Conservation (phyloP, 805 yeast species). For the Tetrapisispora fleetii region DNA sequence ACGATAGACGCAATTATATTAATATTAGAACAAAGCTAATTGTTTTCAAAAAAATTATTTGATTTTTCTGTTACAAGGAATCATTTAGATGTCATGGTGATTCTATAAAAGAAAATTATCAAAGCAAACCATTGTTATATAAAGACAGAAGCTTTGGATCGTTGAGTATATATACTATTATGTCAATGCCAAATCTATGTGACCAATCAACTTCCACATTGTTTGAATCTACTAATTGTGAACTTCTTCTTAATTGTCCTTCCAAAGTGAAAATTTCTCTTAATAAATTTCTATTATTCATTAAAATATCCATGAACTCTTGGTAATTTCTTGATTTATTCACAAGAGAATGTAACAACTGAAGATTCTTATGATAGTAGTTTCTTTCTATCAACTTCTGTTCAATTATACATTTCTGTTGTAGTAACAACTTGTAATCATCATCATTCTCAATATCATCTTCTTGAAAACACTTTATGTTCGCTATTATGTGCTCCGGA, state of each 20-base stretch:
- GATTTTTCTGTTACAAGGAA: too few relatives aligned
- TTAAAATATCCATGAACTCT: constrained; percentile 23
- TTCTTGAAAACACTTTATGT: constrained; percentile 18
- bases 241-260: constrained; percentile 7
- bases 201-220: constrained; percentile 14
- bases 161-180: constrained; percentile 14
- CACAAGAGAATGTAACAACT: constrained; percentile 19
- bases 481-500: constrained; percentile 10
- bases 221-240: constrained; percentile 1
- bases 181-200: constrained; percentile 19
- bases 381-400: constrained; percentile 12
- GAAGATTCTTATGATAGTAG: constrained; percentile 17
- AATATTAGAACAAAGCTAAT: too few relatives aligned
- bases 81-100: too few relatives aligned
- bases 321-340: constrained; percentile 24
- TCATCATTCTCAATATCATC: constrained; percentile 12
- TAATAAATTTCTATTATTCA: constrained; percentile 17
- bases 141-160: constrained; percentile 14
- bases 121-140: constrained; percentile 15
- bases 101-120: not conserved
- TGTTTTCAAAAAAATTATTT: too few relatives aligned
- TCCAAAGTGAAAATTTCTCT: constrained; percentile 25
- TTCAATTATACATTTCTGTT: constrained; percentile 17
- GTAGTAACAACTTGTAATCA: constrained; percentile 17
- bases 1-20: too few relatives aligned